Conservation (phyloP, 176 grass and related monocot species). For the Areca catechu region DNA sequence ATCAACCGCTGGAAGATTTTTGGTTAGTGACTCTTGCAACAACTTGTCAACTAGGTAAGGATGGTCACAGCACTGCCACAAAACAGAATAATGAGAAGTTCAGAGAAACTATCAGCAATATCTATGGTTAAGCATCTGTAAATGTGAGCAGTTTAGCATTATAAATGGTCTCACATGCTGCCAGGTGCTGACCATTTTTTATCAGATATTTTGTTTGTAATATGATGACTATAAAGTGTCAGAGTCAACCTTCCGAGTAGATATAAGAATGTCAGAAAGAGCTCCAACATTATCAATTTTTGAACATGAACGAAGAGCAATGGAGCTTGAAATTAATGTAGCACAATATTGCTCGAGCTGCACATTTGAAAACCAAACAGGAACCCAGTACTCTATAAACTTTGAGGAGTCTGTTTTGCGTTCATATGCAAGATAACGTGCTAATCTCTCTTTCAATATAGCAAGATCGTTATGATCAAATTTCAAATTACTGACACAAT, state of each 20-base stretch:
- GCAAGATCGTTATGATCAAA: slow-evolving; percentile 38
- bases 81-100: background rate
- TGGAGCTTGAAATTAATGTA: slow-evolving; percentile 64
- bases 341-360: slow-evolving; percentile 81
- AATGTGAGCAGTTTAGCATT: too few species aligned
- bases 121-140: too few species aligned
- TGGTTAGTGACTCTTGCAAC: slow-evolving; percentile 57
- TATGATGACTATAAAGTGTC: too few species aligned
- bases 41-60: slow-evolving; percentile 78
- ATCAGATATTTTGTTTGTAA: too few species aligned
- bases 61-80: slow-evolving; percentile 90
- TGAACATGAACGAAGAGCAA: slow-evolving; percentile 62
- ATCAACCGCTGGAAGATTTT: slow-evolving; percentile 38
- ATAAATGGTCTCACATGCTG: too few species aligned
- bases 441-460: slow-evolving; percentile 52
- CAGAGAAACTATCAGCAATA: too few species aligned
- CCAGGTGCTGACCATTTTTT: too few species aligned
- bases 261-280: slow-evolving; percentile 66
- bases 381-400: slow-evolving; percentile 84
- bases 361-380: slow-evolving; percentile 58
- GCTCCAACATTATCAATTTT: slow-evolving; percentile 70
- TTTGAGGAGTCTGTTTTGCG: slow-evolving; percentile 61
- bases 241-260: slow-evolving; percentile 58
- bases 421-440: slow-evolving; percentile 43
- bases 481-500: slow-evolving; percentile 16